phyloP scores from a whole-genome alignment of 1,139 yeast species.

The Scheffersomyces segobiensis region DNA sequence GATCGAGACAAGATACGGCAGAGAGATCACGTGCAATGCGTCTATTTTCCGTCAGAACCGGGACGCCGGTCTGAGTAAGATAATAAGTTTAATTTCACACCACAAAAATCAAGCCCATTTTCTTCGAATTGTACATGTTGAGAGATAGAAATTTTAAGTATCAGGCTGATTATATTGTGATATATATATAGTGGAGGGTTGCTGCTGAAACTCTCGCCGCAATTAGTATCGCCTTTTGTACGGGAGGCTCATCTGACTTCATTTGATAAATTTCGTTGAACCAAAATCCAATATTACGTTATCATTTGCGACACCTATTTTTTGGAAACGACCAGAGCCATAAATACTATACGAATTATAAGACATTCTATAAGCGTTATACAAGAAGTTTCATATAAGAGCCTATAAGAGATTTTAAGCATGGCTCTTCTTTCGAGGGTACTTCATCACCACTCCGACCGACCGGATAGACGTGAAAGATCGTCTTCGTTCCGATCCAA shows the following conservation, averaged over 20 bases:
- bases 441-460: constrained; percentile 7
- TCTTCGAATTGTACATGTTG: neutral
- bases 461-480: constrained; percentile 3
- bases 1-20: neutral
- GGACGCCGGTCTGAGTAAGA: neutral
- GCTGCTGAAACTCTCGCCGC: neutral
- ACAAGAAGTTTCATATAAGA: neutral
- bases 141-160: neutral
- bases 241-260: neutral
- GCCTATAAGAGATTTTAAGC: neutral
- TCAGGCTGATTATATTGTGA: neutral
- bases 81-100: neutral
- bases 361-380: no score
- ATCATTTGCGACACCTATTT: neutral
- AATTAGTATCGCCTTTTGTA: neutral
- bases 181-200: neutral
- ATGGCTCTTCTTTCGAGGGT: constrained; percentile 14
- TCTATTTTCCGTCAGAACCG: neutral
- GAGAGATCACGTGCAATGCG: neutral
- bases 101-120: neutral
- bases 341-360: neutral
- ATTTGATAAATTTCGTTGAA: neutral
- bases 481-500: neutral
- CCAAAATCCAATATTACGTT: neutral
- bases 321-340: neutral